Conservation (phyloP, 129 eudicot species). For the Apium graveolens region DNA sequence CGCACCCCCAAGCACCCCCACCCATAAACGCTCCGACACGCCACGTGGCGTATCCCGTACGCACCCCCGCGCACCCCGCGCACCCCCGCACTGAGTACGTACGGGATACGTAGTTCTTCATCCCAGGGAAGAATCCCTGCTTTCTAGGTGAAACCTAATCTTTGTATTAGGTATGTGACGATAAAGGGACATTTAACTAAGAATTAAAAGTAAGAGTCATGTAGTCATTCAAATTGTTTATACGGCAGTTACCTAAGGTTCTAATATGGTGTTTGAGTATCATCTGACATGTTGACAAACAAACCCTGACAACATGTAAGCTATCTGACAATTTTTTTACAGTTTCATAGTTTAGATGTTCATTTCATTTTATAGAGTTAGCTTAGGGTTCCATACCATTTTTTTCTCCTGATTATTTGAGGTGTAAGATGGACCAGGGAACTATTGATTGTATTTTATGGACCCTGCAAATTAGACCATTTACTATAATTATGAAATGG, state of each 20-base stretch:
- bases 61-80: no score
- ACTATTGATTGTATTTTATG: neutral
- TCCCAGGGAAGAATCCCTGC: no score
- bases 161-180: neutral
- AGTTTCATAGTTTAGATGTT: neutral
- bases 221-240: neutral
- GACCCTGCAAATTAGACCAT: neutral
- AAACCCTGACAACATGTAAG: neutral
- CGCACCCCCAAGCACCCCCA: no score
- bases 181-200: neutral
- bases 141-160: no score
- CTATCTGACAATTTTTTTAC: no score
- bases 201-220: neutral
- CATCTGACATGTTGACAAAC: neutral
- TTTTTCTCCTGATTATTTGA: neutral
- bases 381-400: neutral
- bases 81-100: no score
- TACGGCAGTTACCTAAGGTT: neutral
- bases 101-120: no score
- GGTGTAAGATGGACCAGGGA: neutral
- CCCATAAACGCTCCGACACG: no score
- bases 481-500: neutral
- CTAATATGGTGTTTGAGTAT: neutral
- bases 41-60: no score
- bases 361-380: neutral